phyloP scores from a whole-genome alignment of 2,329 filamentous ascomycete species.

The Proliferodiscus dingleyae region DNA sequence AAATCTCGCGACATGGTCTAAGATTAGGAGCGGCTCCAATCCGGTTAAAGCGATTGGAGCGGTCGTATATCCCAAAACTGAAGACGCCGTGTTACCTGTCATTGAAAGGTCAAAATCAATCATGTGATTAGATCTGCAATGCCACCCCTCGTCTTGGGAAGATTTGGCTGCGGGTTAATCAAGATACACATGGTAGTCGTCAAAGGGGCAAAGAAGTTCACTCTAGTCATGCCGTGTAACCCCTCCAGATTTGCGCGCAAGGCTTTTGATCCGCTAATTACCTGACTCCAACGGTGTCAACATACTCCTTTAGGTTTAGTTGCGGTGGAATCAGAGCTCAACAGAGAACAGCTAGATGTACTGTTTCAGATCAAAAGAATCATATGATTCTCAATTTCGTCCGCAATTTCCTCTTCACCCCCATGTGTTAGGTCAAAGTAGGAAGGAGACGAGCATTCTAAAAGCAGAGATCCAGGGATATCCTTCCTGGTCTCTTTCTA shows the following conservation, averaged over 20 bases:
- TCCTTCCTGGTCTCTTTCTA: too few relatives aligned
- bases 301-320: too few relatives aligned
- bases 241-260: not conserved
- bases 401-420: too few relatives aligned
- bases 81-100: not conserved
- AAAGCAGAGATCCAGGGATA: too few relatives aligned
- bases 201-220: not conserved
- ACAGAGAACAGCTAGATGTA: too few relatives aligned
- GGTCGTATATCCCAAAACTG: not conserved
- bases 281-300: not conserved
- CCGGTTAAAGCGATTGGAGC: not conserved
- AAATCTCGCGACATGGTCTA: not conserved
- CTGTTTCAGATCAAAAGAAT: too few relatives aligned
- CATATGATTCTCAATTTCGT: too few relatives aligned
- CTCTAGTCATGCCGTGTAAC: not conserved
- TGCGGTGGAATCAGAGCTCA: too few relatives aligned
- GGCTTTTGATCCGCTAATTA: not conserved
- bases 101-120: not conserved
- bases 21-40: not conserved
- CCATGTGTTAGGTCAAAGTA: too few relatives aligned
- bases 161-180: not conserved
- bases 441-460: too few relatives aligned
- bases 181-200: not conserved
- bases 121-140: not conserved
- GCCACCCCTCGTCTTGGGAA: not conserved